phyloP scores from a whole-genome alignment of 345 rosid species.

The Citrus glauca region DNA sequence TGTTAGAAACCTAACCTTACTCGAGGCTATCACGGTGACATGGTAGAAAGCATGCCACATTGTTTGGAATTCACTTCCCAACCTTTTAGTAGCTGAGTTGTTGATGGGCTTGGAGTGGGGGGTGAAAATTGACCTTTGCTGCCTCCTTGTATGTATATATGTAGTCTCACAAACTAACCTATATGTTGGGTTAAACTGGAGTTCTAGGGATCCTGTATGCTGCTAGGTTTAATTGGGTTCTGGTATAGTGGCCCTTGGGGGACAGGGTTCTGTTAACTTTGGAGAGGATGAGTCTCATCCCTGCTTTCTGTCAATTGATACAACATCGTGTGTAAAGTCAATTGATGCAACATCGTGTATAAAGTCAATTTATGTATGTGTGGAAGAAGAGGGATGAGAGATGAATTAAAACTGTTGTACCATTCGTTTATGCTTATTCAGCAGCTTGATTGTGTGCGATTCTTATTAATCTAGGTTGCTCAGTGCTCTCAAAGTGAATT shows the following conservation, averaged over 20 bases:
- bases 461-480: neutral
- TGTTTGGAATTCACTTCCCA: neutral
- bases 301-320: neutral
- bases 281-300: neutral
- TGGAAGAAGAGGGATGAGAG: neutral
- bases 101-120: neutral
- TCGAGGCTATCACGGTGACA: neutral
- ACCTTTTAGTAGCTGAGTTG: neutral
- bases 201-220: neutral
- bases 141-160: constrained; percentile 12
- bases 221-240: neutral
- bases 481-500: neutral
- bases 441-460: neutral
- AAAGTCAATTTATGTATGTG: neutral
- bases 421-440: neutral
- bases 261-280: neutral
- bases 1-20: neutral
- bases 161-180: constrained; percentile 14
- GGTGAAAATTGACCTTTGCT: neutral
- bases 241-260: neutral
- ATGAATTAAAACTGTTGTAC: neutral
- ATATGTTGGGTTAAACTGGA: neutral
- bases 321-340: neutral
- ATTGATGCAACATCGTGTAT: neutral
- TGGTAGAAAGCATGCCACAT: neutral